Evolutionary conservation across 2,329 filamentous ascomycete species (phyloP).

Genomic region (Sphaerulina populicola): DNA sequence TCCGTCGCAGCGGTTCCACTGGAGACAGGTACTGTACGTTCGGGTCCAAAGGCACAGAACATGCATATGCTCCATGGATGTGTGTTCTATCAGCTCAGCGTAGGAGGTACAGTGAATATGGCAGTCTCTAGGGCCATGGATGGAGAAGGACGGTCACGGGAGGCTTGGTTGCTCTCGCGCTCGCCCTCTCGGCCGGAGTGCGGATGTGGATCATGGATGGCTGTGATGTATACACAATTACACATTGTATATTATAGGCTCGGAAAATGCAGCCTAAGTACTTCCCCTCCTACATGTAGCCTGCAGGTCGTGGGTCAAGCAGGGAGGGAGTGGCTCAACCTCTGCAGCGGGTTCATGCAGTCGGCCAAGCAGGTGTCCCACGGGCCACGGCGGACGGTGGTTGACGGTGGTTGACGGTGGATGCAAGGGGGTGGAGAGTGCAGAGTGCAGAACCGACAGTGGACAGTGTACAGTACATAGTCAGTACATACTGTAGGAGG

Average conservation of each 20-base stretch:
- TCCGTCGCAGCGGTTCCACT: slow-evolving; percentile 9
- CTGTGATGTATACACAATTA: not conserved
- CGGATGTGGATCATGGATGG: not conserved
- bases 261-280: slow-evolving; percentile 1
- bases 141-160: too few species aligned
- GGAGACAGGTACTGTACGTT: not conserved
- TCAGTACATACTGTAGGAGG: too few species aligned
- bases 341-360: slow-evolving; percentile 4
- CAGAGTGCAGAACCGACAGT: not conserved
- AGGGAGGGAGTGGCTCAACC: slow-evolving; percentile 1
- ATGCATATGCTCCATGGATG: not conserved
- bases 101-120: too few species aligned
- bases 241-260: not conserved
- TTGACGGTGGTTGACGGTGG: too few species aligned
- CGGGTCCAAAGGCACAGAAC: not conserved
- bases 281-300: too few species aligned
- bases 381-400: not conserved
- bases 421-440: not conserved
- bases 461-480: too few species aligned
- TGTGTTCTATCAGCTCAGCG: too few species aligned
- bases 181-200: slow-evolving; percentile 2
- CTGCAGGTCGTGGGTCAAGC: not conserved
- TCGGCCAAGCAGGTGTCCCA: not conserved
- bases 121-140: too few species aligned
- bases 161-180: too few species aligned